phyloP scores from a whole-genome alignment of 345 rosid species.

The Syzygium jambos region DNA sequence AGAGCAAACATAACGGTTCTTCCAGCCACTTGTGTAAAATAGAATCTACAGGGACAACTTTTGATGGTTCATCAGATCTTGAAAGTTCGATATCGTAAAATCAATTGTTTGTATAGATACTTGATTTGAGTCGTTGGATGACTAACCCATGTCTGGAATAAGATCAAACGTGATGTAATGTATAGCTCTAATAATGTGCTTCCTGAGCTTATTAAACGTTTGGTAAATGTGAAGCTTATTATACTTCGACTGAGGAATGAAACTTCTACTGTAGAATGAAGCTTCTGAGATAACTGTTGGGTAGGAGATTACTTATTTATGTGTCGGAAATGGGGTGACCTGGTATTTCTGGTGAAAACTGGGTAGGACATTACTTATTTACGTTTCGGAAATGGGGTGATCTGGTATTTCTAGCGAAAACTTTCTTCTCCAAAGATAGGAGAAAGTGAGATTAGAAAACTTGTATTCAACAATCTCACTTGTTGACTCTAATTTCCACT shows the following conservation, averaged over 20 bases:
- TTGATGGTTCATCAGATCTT: not conserved
- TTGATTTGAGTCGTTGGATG: not conserved
- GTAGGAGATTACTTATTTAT: not conserved
- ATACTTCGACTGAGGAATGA: not conserved
- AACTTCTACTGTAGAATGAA: not conserved
- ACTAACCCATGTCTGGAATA: not conserved
- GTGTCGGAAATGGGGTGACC: not conserved
- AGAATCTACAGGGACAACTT: not conserved
- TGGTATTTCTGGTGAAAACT: not conserved
- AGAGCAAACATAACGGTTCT: not conserved
- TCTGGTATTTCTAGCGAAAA: not conserved
- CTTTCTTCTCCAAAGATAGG: not conserved
- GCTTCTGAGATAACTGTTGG: not conserved
- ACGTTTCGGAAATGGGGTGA: not conserved
- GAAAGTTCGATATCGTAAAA: not conserved
- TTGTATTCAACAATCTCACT: not conserved
- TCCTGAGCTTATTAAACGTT: not conserved
- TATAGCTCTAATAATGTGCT: not conserved
- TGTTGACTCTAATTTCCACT: not conserved
- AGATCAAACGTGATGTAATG: not conserved
- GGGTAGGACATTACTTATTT: not conserved
- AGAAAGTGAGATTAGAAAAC: not conserved
- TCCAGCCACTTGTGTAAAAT: not conserved
- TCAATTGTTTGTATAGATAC: not conserved
- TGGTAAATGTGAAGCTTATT: not conserved